These are phyloP conservation scores for Blepharisma stoltei DNA, from an alignment of 73 alveolate species.

Conservation along the genomic window DNA sequence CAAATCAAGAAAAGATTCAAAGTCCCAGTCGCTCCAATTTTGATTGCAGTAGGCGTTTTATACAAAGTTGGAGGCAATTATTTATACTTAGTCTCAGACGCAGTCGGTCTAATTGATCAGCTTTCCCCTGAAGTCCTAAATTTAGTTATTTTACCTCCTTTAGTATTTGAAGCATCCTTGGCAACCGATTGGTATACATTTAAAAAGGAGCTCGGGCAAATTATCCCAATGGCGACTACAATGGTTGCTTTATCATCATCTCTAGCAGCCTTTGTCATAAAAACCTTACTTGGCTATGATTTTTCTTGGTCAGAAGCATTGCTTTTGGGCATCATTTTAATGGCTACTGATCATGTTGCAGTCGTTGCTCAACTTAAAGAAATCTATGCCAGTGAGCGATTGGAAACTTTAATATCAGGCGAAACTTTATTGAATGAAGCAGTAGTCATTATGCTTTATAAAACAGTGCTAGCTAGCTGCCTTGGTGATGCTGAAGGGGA, in stretches of 20 bases:
- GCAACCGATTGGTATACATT: constrained; percentile 17
- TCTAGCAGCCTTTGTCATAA: constrained; percentile 34
- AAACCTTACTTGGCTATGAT: constrained; percentile 35
- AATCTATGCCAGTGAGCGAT: constrained; percentile 37
- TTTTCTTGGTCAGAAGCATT: constrained; percentile 37
- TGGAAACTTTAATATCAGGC: constrained; percentile 41
- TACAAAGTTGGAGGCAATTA: not conserved
- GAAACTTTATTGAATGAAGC: constrained; percentile 32
- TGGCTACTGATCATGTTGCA: constrained; percentile 53
- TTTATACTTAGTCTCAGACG: not conserved
- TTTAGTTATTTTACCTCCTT: constrained; percentile 20
- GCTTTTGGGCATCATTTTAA: constrained; percentile 38
- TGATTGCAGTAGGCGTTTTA: constrained; percentile 19
- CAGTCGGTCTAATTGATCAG: not conserved
- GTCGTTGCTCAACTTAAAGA: constrained; percentile 38
- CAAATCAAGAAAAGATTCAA: not conserved
- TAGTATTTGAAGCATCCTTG: constrained; percentile 23
- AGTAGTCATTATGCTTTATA: not conserved
- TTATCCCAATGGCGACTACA: constrained; percentile 16
- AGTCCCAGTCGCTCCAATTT: not conserved
- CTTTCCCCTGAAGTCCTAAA: not conserved
- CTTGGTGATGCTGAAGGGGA: not conserved
- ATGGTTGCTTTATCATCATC: constrained; percentile 10
- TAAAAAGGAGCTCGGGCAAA: constrained; percentile 13
- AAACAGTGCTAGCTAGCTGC: not conserved